Percentiles rank a stretch among this genome's conserved stretches.
These are phyloP conservation scores for Cyberlindnera nakhonratchasimensis DNA, from an alignment of 805 yeast species.

Conservation along the genomic window DNA sequence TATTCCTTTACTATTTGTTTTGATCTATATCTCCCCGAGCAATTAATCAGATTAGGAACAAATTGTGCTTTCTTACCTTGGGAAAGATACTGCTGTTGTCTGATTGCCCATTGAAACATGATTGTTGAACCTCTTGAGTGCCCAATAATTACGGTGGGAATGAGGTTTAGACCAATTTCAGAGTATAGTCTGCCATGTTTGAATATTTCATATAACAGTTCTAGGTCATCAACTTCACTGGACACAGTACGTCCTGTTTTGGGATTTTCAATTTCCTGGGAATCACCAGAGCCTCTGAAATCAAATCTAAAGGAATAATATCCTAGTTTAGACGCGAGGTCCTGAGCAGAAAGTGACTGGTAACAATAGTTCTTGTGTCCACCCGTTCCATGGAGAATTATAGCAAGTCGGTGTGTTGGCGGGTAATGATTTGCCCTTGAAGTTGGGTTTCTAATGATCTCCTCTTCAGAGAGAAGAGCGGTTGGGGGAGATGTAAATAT, in stretches of 20 bases:
- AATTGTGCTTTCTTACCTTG: conserved; percentile 34
- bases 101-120: conserved; percentile 66
- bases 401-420: conserved; percentile 47
- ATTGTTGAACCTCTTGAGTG: conserved; percentile 83
- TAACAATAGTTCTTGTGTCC: conserved; percentile 83
- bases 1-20: conserved; percentile 16
- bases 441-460: conserved; percentile 13
- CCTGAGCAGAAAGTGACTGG: conserved; percentile 57
- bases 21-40: conserved; percentile 62
- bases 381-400: conserved; percentile 79
- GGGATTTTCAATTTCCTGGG: conserved; percentile 41
- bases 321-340: conserved; percentile 56
- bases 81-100: conserved; percentile 36
- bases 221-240: conserved; percentile 70
- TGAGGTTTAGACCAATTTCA: conserved; percentile 37
- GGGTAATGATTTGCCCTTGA: conserved; percentile 24
- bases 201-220: conserved; percentile 36
- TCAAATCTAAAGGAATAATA: conserved; percentile 71
- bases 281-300: conserved; percentile 81
- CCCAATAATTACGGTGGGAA: conserved; percentile 57
- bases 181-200: conserved; percentile 25
- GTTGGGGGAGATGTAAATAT: conserved; percentile 35
- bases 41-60: conserved; percentile 66
- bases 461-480: conserved; percentile 19
- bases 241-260: conserved; percentile 50